Evolutionary conservation across 805 yeast genomes (phyloP).

Genomic region (Ogataea sp.): DNA sequence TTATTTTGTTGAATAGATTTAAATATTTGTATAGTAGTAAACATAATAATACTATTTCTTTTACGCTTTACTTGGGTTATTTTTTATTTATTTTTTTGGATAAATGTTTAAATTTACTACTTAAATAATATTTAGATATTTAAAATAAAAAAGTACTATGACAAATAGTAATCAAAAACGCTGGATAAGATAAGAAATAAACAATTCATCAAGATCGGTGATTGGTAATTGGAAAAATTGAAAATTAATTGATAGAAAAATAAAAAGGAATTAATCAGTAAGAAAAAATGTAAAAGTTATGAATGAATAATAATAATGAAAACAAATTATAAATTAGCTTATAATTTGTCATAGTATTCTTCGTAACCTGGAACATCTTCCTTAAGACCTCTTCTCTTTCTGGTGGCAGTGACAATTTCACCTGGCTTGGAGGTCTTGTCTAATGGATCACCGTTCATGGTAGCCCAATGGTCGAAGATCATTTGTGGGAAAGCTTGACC

Average conservation of each 20-base stretch:
- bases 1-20: no score
- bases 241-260: not conserved
- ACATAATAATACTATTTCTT: no score
- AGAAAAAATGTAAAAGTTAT: constrained; percentile 2
- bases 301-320: constrained; percentile 3
- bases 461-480: constrained; percentile 98
- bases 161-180: no score
- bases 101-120: no score
- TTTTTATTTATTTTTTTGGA: no score
- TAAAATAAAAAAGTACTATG: no score
- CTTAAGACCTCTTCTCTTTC: constrained; percentile 97
- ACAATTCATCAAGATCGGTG: no score
- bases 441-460: constrained; percentile 85
- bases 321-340: constrained; percentile 20
- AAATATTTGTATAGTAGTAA: no score
- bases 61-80: no score
- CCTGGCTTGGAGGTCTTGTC: constrained; percentile 72
- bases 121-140: no score
- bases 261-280: constrained; percentile 3
- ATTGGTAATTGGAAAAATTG: not conserved
- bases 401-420: constrained; percentile 49
- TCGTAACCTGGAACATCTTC: constrained; percentile 98
- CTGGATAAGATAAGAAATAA: no score
- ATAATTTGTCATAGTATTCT: constrained; percentile 94
- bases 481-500: constrained; percentile 99